These are phyloP conservation scores for Dactylellina cionopaga DNA, from an alignment of 2,329 filamentous ascomycete genomes.

Conservation along the genomic window DNA sequence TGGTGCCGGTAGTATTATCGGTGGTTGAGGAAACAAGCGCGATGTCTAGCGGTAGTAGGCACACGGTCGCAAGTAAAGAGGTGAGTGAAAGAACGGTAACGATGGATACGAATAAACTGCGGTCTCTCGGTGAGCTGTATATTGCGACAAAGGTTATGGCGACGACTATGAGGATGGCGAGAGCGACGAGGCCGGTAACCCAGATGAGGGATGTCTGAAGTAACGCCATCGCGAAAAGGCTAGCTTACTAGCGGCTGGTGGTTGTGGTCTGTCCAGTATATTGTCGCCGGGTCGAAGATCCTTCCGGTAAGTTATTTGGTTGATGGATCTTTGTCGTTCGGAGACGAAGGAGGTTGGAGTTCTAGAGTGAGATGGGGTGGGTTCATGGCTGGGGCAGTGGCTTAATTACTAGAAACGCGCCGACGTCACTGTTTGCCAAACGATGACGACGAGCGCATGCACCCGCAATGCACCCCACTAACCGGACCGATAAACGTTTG, in stretches of 20 bases:
- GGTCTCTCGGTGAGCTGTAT: constrained; percentile 88
- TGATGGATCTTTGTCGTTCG: constrained; percentile 15
- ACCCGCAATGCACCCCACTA: constrained; percentile 13
- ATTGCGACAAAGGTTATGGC: constrained; percentile 79
- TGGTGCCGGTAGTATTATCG: constrained; percentile 76
- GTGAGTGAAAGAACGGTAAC: constrained; percentile 89
- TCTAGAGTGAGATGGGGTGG: constrained; percentile 4
- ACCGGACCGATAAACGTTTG: background rate
- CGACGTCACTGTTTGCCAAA: constrained; percentile 43
- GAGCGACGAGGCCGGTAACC: constrained; percentile 87
- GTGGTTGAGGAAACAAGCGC: constrained; percentile 91
- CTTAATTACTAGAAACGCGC: constrained; percentile 25
- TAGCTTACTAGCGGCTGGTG: constrained; percentile 14
- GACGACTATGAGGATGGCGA: constrained; percentile 78
- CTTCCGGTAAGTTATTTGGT: background rate
- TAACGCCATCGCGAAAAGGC: constrained; percentile 67
- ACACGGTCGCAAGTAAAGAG: constrained; percentile 85
- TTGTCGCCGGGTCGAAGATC: constrained; percentile 12
- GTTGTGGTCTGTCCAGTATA: constrained; percentile 9
- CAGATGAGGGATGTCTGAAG: constrained; percentile 92
- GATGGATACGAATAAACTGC: constrained; percentile 80
- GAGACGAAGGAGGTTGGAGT: constrained; percentile 38
- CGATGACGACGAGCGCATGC: constrained; percentile 42
- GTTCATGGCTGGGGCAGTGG: constrained; percentile 17
- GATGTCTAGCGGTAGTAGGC: constrained; percentile 93